phyloP scores from a whole-genome alignment of 2,329 filamentous ascomycete genomes.

The Chaetomium strumarium region DNA sequence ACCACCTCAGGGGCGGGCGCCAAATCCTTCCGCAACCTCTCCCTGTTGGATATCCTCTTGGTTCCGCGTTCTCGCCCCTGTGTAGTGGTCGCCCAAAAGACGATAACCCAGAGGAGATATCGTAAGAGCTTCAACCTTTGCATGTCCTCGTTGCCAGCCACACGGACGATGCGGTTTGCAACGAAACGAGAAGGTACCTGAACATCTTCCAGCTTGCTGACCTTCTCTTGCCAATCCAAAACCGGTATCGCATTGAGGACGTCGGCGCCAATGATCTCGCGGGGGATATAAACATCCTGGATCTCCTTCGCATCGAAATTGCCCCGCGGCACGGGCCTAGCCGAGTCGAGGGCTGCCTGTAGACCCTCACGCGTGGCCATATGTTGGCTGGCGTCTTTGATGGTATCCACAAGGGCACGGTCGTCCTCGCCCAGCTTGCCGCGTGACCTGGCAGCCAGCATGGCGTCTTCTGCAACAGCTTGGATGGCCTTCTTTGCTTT shows the following conservation, averaged over 20 bases:
- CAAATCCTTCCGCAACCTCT: constrained; percentile 54
- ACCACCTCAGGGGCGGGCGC: constrained; percentile 55
- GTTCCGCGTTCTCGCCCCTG: constrained; percentile 43
- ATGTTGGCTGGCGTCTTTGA: constrained; percentile 55
- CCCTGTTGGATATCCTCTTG: constrained; percentile 51
- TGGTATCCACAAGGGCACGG: constrained; percentile 55
- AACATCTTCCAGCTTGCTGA: constrained; percentile 53
- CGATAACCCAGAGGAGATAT: constrained; percentile 53
- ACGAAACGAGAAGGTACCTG: constrained; percentile 58
- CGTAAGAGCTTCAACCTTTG: constrained; percentile 53
- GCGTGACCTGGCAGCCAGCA: constrained; percentile 40
- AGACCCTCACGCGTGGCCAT: constrained; percentile 64
- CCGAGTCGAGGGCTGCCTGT: constrained; percentile 56
- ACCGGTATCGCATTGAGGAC: constrained; percentile 63
- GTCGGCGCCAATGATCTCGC: constrained; percentile 60
- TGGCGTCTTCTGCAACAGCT: constrained; percentile 65
- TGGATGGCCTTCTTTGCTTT: constrained; percentile 73
- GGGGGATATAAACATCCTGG: constrained; percentile 66
- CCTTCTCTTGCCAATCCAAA: constrained; percentile 66
- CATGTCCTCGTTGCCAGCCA: constrained; percentile 49
- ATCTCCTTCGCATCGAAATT: constrained; percentile 62
- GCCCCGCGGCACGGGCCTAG: constrained; percentile 66
- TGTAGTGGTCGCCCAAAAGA: constrained; percentile 45
- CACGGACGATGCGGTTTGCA: constrained; percentile 51
- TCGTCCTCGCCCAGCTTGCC: constrained; percentile 50